Evolutionary conservation across 1,284 basidiomycete species (phyloP), one percentile per base, ranked within the genome.

Genomic region (Lignosus rhinocerotis): DNA sequence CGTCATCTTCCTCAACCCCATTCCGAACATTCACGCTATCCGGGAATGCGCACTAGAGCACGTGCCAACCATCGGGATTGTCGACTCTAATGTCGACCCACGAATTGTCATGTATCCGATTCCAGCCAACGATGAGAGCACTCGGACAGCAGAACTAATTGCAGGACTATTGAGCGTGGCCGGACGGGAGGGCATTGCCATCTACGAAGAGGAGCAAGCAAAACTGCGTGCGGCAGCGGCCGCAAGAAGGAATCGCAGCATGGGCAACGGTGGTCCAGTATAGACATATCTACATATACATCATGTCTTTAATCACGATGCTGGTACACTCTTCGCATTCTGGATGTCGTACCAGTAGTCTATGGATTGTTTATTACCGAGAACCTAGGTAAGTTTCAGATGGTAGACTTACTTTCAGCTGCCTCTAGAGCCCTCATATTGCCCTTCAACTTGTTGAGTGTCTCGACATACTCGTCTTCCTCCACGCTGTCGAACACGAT

Each of bases 401-500:
- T 50, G 11, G 17, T 16, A 8, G 14, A 63, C 55, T 78, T 70
- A 94, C 94, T 80, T 79, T 99, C 96, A n/a, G 96, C 96, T 53
- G 82, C 81, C 64, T 92, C 88, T 51, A 99, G 79, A 32, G 96
- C 94, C 60, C 87, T 81, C 38, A 94, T 82, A 73, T 98, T 98
- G 12, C 90, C 90, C 59, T 86, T 85, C 16, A 98, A 79, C 75
- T 99, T 99, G 80, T 98, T 98, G 70, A 99, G 80, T 25, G 96
- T 99, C 76, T 99, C 96, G 4, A 90, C 74, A 69, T 96, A 98
- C 73, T 99, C 97, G 44, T 98, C 96, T 71, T 98, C 93, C 74
- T 99, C 97, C 10, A 95, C 88, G 68, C 93, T 96, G 75, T 99
- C 97, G 66, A 90, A 96, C 2, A 99, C 97, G 67, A 99, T 98